Evolutionary conservation across 2,329 filamentous ascomycete species (phyloP).

Genomic region (Nemania sp.): DNA sequence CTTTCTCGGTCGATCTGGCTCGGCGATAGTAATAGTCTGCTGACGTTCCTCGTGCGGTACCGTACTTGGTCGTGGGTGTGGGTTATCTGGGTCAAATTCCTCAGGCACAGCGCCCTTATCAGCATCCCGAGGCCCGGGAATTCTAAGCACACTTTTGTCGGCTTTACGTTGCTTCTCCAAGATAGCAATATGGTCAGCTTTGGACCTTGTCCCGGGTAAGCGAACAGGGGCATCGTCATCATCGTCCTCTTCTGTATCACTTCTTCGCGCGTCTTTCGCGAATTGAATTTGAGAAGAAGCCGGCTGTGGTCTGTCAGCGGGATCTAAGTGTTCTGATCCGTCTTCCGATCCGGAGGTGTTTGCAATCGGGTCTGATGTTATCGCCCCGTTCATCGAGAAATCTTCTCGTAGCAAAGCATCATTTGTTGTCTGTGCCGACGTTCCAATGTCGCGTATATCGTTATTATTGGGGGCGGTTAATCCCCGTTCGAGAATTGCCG

Average conservation of each 20-base stretch:
- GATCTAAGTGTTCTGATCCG: conserved; percentile 34
- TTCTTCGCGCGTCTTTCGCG: conserved; percentile 59
- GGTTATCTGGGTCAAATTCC: conserved; percentile 54
- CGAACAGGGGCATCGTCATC: conserved; percentile 61
- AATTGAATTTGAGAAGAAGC: conserved; percentile 70
- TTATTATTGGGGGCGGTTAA: conserved; percentile 75
- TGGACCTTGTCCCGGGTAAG: conserved; percentile 65
- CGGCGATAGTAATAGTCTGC: conserved; percentile 75
- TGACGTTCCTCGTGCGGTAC: conserved; percentile 54
- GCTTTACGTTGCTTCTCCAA: conserved; percentile 83
- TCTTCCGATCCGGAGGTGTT: conserved; percentile 39
- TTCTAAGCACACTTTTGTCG: conserved; percentile 80
- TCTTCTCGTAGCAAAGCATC: conserved; percentile 67
- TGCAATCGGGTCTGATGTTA: conserved; percentile 39
- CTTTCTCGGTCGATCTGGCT: conserved; percentile 64
- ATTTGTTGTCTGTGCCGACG: conserved; percentile 69
- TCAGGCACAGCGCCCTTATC: conserved; percentile 82
- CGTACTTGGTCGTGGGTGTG: conserved; percentile 49
- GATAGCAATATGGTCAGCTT: conserved; percentile 89
- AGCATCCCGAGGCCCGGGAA: conserved; percentile 91
- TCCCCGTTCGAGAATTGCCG: conserved; percentile 67
- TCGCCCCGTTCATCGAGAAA: conserved; percentile 51
- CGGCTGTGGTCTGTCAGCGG: conserved; percentile 30
- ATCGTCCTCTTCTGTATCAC: conserved; percentile 61
- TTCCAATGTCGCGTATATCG: conserved; percentile 70